Percentiles rank a stretch among this genome's conserved stretches.
phyloP scores from a whole-genome alignment of 106 monocot species.

The Chionographis japonica region DNA sequence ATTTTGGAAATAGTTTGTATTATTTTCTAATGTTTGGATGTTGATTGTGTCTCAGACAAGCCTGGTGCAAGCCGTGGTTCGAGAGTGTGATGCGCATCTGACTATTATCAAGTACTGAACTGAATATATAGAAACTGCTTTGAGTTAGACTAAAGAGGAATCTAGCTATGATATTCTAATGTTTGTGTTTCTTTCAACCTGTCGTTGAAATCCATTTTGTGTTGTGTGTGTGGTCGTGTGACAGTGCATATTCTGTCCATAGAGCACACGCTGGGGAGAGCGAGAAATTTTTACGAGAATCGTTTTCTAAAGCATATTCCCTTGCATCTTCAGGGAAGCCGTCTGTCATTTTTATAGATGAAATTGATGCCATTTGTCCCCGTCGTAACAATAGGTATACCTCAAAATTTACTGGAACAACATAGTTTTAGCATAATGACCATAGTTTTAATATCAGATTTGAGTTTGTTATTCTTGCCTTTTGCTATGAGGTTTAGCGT shows the following conservation, averaged over 20 bases:
- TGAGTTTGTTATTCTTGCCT: neutral
- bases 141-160: no score
- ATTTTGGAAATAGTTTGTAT: neutral
- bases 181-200: neutral
- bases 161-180: neutral
- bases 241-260: slow-evolving; percentile 70
- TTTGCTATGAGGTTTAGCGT: neutral
- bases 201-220: slow-evolving; percentile 2
- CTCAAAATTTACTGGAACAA: neutral
- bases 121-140: neutral
- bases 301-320: slow-evolving; percentile 71
- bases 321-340: slow-evolving; percentile 70
- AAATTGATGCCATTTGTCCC: slow-evolving; percentile 90
- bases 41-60: slow-evolving; percentile 53
- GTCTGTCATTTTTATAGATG: slow-evolving; percentile 90
- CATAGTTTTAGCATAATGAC: no score
- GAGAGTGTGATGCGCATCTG: slow-evolving; percentile 80
- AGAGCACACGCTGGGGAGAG: slow-evolving; percentile 86
- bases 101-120: slow-evolving; percentile 65
- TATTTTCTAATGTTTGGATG: neutral
- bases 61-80: slow-evolving; percentile 82
- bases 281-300: slow-evolving; percentile 68
- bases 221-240: neutral
- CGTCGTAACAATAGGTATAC: slow-evolving; percentile 48
- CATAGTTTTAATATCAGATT: neutral